These are phyloP conservation scores for Austropuccinia psidii DNA, from an alignment of 1,284 basidiomycete species.

Conservation along the genomic window DNA sequence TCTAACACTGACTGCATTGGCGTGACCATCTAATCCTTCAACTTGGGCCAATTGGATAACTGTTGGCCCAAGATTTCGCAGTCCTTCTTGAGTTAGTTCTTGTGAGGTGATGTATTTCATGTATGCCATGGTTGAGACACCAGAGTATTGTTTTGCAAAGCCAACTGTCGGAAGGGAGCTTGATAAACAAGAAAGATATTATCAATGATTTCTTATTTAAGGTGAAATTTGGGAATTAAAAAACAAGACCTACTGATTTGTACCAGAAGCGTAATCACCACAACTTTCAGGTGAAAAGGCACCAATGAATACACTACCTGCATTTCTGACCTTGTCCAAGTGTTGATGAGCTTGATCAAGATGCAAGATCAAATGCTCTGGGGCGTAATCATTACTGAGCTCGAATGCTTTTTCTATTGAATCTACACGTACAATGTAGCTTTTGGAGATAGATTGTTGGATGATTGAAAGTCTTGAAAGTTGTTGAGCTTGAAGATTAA, in stretches of 20 bases:
- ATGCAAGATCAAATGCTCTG: constrained; percentile 90
- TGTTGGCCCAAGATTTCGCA: constrained; percentile 72
- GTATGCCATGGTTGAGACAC: constrained; percentile 94
- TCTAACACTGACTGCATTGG: constrained; percentile 51
- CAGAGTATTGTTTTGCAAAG: constrained; percentile 94
- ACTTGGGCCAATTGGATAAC: constrained; percentile 87
- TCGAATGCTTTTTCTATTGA: constrained; percentile 66
- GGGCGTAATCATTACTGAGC: constrained; percentile 96
- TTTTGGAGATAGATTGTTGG: constrained; percentile 81
- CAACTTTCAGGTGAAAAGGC: constrained; percentile 91
- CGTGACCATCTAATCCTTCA: constrained; percentile 91
- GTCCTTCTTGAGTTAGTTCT: constrained; percentile 71
- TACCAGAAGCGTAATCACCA: constrained; percentile 96
- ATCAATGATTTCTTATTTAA: neutral
- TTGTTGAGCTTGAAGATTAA: constrained; percentile 78
- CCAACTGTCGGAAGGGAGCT: constrained; percentile 55
- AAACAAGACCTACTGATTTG: constrained; percentile 64
- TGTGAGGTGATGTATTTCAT: constrained; percentile 99
- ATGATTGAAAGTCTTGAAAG: constrained; percentile 84
- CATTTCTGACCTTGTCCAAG: constrained; percentile 69
- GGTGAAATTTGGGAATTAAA: constrained; percentile 40
- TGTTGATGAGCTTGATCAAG: constrained; percentile 62
- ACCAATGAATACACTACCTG: constrained; percentile 94
- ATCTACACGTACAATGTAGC: constrained; percentile 70
- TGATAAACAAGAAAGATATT: neutral